Percentiles rank a stretch among this genome's conserved stretches.
These are phyloP conservation scores for Naganishia friedmannii DNA, from an alignment of 768 basidiomycete species.

Conservation along the genomic window DNA sequence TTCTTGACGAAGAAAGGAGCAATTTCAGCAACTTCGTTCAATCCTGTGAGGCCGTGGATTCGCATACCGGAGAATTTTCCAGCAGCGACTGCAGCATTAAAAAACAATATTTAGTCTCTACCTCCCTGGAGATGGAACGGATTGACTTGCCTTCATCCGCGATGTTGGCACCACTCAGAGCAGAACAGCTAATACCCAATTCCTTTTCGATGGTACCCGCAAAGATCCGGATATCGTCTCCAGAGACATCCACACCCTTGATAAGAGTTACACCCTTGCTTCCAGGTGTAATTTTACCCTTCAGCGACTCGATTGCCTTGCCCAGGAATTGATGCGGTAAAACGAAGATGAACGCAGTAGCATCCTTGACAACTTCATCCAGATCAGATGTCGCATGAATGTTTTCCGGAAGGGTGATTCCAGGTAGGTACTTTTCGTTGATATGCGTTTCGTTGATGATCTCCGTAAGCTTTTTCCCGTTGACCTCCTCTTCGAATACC, in stretches of 20 bases:
- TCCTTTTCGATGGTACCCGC: slow-evolving; percentile 54
- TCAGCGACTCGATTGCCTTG: slow-evolving; percentile 51
- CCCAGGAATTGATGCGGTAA: slow-evolving; percentile 57
- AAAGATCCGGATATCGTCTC: slow-evolving; percentile 54
- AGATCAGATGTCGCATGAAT: slow-evolving; percentile 55
- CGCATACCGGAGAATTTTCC: slow-evolving; percentile 12
- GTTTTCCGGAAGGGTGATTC: slow-evolving; percentile 52
- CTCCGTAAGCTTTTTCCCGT: slow-evolving; percentile 49
- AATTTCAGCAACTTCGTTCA: neutral
- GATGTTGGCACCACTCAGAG: slow-evolving; percentile 57
- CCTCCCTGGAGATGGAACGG: neutral
- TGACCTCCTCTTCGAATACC: slow-evolving; percentile 50
- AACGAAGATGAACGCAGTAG: slow-evolving; percentile 56
- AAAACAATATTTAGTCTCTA: neutral
- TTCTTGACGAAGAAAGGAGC: slow-evolving; percentile 37
- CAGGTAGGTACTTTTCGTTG: slow-evolving; percentile 54
- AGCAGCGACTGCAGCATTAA: neutral
- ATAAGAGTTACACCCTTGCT: slow-evolving; percentile 55
- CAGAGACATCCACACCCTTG: slow-evolving; percentile 57
- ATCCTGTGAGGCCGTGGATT: neutral
- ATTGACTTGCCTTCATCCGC: slow-evolving; percentile 52
- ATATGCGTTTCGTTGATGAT: slow-evolving; percentile 56
- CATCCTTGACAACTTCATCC: slow-evolving; percentile 53
- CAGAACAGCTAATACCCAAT: slow-evolving; percentile 53
- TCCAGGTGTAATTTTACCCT: slow-evolving; percentile 51